Base-by-base conservation (phyloP, 140 eudicot genomes). In the Senecio squalidus region DNA sequence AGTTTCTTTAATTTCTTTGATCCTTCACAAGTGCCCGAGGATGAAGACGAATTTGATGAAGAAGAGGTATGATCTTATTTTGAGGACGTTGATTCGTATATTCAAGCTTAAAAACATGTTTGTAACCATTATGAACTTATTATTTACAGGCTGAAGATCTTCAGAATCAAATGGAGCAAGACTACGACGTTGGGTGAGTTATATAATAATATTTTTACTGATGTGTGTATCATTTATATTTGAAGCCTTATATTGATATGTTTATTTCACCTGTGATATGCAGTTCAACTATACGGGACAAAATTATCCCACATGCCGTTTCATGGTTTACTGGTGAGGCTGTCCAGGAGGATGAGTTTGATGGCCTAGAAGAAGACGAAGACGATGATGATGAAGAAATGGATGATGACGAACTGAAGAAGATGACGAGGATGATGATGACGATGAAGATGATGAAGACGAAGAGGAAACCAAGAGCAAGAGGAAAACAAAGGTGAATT, bases 291-390 rank as follows among this genome's bases (percentile, higher is more conserved):
- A 84, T 91, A 39, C 80, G 94, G 52, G 97, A 89, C 73, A 85
- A 89, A 72, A 80, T 85, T 50, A 89, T 89, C 33, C 95, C 97
- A 11, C 95, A 89, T 76, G 97, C 90, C 11, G 95, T 89, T 25
- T 89, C 95, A 15, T 89, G 96, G 94, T 87, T 78, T 65, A 87
- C 93, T 11, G 91, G 95, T 55, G 97, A 89, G 74, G 95, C 97
- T 34, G 97, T 48, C 17, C 64, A 81, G 34, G 86, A 56, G n/a
- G 92, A 88, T 55, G 95, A 74, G 23, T 78, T 83, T 64, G 91
- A 79, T 1, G 91, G 74, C 33, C 18, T 71, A 7, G 83, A 80
- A 23, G 78, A 78, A 0, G 86, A 55, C 0, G 90, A 76, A 1
- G 84, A 76, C 0, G 90, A 80, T 33, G 39, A 33, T 33, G 40